Conservation (phyloP, 78 protist species). For the Guillardia theta region DNA sequence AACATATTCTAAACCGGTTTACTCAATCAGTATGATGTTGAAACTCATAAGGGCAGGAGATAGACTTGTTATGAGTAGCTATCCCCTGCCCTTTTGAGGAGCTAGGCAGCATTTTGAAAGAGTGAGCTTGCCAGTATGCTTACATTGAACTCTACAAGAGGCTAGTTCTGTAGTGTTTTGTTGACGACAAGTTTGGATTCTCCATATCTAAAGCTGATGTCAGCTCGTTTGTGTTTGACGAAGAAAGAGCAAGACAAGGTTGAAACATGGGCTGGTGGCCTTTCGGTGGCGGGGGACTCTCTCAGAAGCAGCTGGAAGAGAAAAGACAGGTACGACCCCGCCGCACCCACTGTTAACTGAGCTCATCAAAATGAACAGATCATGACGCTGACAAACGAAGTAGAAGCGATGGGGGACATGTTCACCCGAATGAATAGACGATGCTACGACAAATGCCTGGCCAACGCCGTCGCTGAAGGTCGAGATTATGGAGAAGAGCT, state of each 20-base stretch:
- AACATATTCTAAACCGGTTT: background rate
- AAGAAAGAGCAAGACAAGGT: background rate
- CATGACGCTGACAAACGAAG: background rate
- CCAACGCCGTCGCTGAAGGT: background rate
- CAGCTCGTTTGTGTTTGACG: no score
- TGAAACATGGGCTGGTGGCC: background rate
- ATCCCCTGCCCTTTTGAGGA: background rate
- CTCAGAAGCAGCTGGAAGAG: background rate
- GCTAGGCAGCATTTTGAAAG: background rate
- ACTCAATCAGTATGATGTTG: background rate
- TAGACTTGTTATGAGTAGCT: no score
- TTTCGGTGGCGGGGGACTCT: background rate
- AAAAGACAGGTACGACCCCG: background rate
- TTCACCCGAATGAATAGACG: background rate
- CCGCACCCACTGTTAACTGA: no score
- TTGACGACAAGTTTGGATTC: no score
- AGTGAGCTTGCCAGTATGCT: no score
- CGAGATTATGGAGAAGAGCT: background rate
- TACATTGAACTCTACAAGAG: no score
- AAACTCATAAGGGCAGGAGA: no score
- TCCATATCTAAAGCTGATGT: no score
- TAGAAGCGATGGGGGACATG: constrained; percentile 22
- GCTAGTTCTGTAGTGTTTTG: background rate
- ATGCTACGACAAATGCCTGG: background rate
- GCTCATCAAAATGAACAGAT: background rate